These are phyloP conservation scores for Gossypium lobatum DNA, from an alignment of 441 rosid genomes.

Conservation along the genomic window DNA sequence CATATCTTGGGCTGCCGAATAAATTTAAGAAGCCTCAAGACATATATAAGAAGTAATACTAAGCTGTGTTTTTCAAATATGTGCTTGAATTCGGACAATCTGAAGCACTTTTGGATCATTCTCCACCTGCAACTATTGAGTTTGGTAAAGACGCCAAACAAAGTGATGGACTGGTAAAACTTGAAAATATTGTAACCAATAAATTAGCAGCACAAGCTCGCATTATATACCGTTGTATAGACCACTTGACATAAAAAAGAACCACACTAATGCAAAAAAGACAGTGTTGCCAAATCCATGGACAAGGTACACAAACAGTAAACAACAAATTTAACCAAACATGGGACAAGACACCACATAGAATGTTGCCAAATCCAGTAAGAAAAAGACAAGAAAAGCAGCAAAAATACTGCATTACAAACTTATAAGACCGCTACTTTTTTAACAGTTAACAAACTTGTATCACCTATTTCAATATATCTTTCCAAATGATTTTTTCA, in stretches of 20 bases:
- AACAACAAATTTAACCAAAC: not conserved
- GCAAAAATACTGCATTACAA: not conserved
- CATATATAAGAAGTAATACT: not conserved
- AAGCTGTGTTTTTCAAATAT: not conserved
- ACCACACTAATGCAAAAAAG: not conserved
- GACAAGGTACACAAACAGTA: too few relatives aligned
- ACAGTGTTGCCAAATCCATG: too few relatives aligned
- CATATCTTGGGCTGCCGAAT: slow-evolving; percentile 15
- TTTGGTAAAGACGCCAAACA: slow-evolving; percentile 5
- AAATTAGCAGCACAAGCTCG: not conserved
- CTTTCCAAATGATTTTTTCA: not conserved
- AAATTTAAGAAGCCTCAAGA: slow-evolving; percentile 18
- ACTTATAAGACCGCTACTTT: not conserved
- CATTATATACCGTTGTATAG: not conserved
- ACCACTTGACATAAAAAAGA: not conserved
- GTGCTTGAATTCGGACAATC: slow-evolving; percentile 19
- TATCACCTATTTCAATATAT: not conserved
- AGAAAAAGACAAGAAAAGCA: not conserved
- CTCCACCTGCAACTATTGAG: slow-evolving; percentile 36
- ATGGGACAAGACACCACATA: not conserved
- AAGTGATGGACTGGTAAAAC: not conserved
- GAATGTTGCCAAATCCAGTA: not conserved
- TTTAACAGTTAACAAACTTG: not conserved
- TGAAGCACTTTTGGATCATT: slow-evolving; percentile 20
- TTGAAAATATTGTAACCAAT: not conserved